Percentiles rank a stretch among this genome's conserved stretches.
Conservation (phyloP, 495 filamentous ascomycete genomes). For the Penicillium longicatenatum region DNA sequence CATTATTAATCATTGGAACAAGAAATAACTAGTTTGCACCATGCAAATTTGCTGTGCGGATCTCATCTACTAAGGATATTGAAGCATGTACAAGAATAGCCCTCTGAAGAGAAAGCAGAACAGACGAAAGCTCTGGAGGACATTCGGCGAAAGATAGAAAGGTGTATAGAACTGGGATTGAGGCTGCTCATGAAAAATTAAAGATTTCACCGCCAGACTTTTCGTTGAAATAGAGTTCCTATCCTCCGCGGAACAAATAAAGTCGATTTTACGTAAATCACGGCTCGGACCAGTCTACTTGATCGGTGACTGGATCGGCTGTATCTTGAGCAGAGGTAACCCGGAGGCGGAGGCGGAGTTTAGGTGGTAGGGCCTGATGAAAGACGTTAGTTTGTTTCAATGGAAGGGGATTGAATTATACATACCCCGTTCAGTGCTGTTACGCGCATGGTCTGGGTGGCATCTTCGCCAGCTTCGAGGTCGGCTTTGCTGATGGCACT, state of each 20-base stretch:
- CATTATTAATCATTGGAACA: background rate
- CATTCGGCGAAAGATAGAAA: constrained; percentile 8
- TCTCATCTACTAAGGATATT: constrained; percentile 19
- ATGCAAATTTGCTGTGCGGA: constrained; percentile 10
- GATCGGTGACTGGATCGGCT: constrained; percentile 74
- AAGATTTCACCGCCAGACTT: constrained; percentile 21
- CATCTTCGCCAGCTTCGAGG: constrained; percentile 75
- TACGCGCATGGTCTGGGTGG: constrained; percentile 85
- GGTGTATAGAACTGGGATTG: constrained; percentile 21
- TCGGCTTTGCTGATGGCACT: constrained; percentile 82
- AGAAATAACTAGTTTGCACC: constrained; percentile 8
- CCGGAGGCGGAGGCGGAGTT: constrained; percentile 81
- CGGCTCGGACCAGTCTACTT: constrained; percentile 95
- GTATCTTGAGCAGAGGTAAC: constrained; percentile 74
- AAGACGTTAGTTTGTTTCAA: constrained; percentile 5
- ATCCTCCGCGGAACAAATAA: background rate
- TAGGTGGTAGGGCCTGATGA: constrained; percentile 60
- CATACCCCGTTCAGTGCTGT: constrained; percentile 83
- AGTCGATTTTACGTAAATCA: constrained; percentile 13
- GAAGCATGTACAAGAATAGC: constrained; percentile 31
- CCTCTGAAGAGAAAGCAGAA: background rate
- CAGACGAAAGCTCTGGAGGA: constrained; percentile 12
- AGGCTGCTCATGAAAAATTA: constrained; percentile 23
- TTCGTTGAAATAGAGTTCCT: constrained; percentile 7
- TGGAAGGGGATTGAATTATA: constrained; percentile 17